Evolutionary conservation across 1,284 basidiomycete species (phyloP), one percentile per base, ranked within the genome.

Genomic region (Tilletia horrida): DNA sequence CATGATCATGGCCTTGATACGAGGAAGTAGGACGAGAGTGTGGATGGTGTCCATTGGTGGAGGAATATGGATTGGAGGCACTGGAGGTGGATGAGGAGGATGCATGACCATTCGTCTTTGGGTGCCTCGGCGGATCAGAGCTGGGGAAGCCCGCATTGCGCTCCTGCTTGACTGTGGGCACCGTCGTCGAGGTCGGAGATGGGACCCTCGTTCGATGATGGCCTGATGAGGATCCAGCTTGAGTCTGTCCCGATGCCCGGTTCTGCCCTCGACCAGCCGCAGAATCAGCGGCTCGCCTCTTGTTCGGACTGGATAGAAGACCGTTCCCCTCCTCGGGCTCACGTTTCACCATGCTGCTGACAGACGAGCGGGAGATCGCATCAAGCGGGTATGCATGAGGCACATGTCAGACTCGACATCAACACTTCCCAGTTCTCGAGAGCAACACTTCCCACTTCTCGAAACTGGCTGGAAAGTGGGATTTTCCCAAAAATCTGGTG

Each of bases 281-380:
- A n/a, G 16, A 16, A 18, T 4, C 7, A 16, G 16, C 35, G 45
- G 18, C 18, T 48, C 50, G n/a, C 21, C 25, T 3, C 21, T 55
- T 23, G 25, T 14, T 27, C 50, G 50, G 18, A 23, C 21, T 23
- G 45, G 18, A 18, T n/a, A 11, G 31, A 13, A 3, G 55, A 9
- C 55, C n/a, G n/a, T n/a, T n/a, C n/a, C n/a, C n/a, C 18, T 59
- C 55, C 29, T 59, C 55, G 13, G 14, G 55, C 27, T 59, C 55
- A 27, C 55, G 55, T 29, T 59, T 59, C 27, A 59, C 55, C 55
- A 59, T 59, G 27, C 6, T 27, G 52, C 27, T 9, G 55, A 25
- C 11, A 18, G 50, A 48, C 6, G 3, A 25, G 23, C 23, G 23
- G 6, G 27, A 21, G 50, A 40, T 40, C 35, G 35, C 35, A 40